Evolutionary conservation across 257 asterid genomes (phyloP), one percentile per base, ranked within the genome.

Genomic region (Capsicum chinense): DNA sequence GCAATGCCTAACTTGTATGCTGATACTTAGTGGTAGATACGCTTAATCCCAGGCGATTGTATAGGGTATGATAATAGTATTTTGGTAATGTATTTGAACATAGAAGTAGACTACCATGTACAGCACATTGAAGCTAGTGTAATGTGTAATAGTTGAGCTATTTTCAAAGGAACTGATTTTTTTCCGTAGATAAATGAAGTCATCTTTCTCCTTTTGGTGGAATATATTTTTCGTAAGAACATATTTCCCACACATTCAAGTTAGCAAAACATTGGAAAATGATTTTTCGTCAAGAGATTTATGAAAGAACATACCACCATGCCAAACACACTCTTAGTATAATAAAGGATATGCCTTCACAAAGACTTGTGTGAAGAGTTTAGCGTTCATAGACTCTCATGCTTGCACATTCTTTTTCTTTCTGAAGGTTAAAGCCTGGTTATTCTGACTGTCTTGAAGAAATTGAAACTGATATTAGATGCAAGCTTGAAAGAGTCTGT

Each of bases 371-470:
- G 33, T 26, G 33, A 26, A 26, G 33, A 26, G 33, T 26, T 26
- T 26, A 26, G 33, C 33, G 33, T 26, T 26, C 33, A 1, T 26
- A 26, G 33, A 26, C 33, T 26, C 33, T 26, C 33, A 26, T 26
- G 33, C 33, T 84, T 60, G 67, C 84, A 15, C 33, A 83, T 83
- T 63, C 5, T 67, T 88, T 37, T 73, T 17, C 67, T 83, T 26
- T 47, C 83, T 82, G 50, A 89, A 95, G 98, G 90, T 86, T 97
- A 81, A 94, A 94, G 89, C 98, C 99, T 11, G 97, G 95, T 74
- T 90, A 84, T 67, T 91, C 88, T 83, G 82, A 88, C 19, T 84
- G 84, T 56, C 83, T 92, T 79, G 88, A 90, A 67, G 97, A 93
- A 79, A 90, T 94, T 79, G 98, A 92, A 91, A 90, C 89, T 52